Base-by-base conservation (phyloP, 805 yeast species). In the Tetrapisispora pingtungensis region DNA sequence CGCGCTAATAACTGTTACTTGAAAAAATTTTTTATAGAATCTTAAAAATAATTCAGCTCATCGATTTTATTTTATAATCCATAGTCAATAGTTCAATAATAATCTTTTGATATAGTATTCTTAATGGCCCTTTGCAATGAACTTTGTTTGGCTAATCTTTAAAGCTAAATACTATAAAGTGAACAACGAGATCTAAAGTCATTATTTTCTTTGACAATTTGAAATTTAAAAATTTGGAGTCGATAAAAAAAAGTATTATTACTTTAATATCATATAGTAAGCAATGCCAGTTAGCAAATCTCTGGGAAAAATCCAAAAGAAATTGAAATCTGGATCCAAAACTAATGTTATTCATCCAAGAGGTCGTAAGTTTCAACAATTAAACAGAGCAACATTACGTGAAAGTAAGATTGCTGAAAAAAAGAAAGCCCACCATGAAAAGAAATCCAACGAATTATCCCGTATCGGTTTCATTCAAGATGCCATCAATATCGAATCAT, bases 381-480 rank as follows among this genome's bases (percentile, higher is more conserved):
- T 90, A 42, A 81, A 81, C 45, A 71, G 93, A 50, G 97, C 97
- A n/a, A 78, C 95, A 1, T 66, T 87, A 37, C 75, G 98, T 62
- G 94, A 89, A 50, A 72, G 71, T 41, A 85, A 84, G 60, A 65
- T 90, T 42, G 74, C 71, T 32, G 70, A 70, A 41, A 77, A 74
- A 59, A 84, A 83, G 58, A 62, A 71, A 19, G 71, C 70, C 41
- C 77, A 76, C 53, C 62, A 72, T 28, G 81, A 79, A 46, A 76
- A 77, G 50, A 79, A 75, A 56, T 74, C 76, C 41, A 71, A 74
- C 47, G 86, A 80, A 50, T 70, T 78, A 46, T 68, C 76, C 46
- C 72, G 87, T 48, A 65, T 77, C 30, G 67, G 68, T 43, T 82
- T 73, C 56, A 64, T 85, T 38, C 85, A 83, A 56, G 76, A 78